Conservation (phyloP, 805 yeast species). For the Hanseniaspora jakobsenii region DNA sequence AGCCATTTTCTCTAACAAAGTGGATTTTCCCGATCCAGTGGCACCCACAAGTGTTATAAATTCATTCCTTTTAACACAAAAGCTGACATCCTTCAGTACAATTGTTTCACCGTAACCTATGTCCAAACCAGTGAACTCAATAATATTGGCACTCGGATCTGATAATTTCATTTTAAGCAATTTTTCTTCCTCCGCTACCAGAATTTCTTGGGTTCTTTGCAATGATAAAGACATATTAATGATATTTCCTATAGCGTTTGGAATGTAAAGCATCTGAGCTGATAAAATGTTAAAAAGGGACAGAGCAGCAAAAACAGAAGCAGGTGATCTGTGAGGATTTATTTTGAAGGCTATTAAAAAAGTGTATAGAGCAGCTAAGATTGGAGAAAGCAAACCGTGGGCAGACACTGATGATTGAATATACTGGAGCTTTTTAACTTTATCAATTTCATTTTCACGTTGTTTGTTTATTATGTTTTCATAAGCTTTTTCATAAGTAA, state of each 20-base stretch:
- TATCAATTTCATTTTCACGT: constrained; percentile 50
- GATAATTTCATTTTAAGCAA: constrained; percentile 1
- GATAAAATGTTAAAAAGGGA: constrained; percentile 54
- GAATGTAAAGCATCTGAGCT: constrained; percentile 53
- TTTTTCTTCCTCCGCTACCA: constrained; percentile 36
- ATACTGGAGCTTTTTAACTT: constrained; percentile 51
- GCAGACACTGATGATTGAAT: constrained; percentile 40
- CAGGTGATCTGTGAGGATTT: constrained; percentile 38
- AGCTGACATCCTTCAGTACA: constrained; percentile 41
- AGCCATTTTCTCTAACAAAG: constrained; percentile 53
- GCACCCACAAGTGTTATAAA: constrained; percentile 49
- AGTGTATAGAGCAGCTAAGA: constrained; percentile 56
- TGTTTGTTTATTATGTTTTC: constrained; percentile 40
- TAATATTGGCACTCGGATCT: constrained; percentile 31
- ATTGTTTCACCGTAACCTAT: constrained; percentile 18
- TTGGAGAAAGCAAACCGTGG: constrained; percentile 53
- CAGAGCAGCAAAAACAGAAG: constrained; percentile 56
- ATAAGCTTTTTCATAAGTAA: constrained; percentile 86
- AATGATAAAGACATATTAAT: constrained; percentile 57
- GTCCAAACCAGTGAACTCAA: constrained; percentile 38
- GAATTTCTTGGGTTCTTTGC: constrained; percentile 41
- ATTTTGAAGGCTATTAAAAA: constrained; percentile 38
- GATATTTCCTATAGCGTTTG: constrained; percentile 55
- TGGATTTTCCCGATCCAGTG: constrained; percentile 74
- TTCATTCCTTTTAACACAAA: constrained; percentile 50